These are phyloP conservation scores for Backusella luteola DNA, from an alignment of 192 early-diverging fungal species.

Conservation along the genomic window DNA sequence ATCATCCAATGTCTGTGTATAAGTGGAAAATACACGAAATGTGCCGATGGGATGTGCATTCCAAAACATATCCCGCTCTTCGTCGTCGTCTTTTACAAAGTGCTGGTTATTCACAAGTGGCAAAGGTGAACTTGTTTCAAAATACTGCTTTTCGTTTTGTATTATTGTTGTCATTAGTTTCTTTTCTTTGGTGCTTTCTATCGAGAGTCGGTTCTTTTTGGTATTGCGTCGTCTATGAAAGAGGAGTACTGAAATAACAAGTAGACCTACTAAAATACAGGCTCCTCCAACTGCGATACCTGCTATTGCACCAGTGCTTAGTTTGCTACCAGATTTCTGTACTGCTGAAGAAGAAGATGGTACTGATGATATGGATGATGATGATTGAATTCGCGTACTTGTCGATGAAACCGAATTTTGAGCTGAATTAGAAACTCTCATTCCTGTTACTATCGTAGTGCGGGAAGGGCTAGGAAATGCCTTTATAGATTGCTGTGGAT, in stretches of 20 bases:
- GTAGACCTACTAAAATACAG: slow-evolving; percentile 12
- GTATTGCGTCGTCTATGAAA: neutral
- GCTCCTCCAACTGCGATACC: slow-evolving; percentile 25
- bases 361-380: neutral
- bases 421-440: neutral
- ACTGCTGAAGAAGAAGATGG: neutral
- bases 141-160: slow-evolving; percentile 26
- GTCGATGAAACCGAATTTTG: neutral
- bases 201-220: slow-evolving; percentile 1
- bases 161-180: neutral
- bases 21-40: slow-evolving; percentile 43
- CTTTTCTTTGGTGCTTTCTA: neutral
- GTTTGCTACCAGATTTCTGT: neutral
- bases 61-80: neutral
- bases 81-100: neutral
- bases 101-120: neutral
- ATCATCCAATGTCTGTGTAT: slow-evolving; percentile 50
- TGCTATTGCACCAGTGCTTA: slow-evolving; percentile 23
- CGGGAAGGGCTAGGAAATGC: neutral
- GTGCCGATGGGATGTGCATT: slow-evolving; percentile 38
- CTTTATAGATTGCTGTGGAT: neutral
- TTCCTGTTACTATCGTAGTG: neutral
- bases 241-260: neutral
- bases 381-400: neutral
- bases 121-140: slow-evolving; percentile 10